Percentiles rank a stretch among this genome's conserved stretches.
phyloP scores from a whole-genome alignment of 768 basidiomycete genomes.

The Hirschioporus abietinus region DNA sequence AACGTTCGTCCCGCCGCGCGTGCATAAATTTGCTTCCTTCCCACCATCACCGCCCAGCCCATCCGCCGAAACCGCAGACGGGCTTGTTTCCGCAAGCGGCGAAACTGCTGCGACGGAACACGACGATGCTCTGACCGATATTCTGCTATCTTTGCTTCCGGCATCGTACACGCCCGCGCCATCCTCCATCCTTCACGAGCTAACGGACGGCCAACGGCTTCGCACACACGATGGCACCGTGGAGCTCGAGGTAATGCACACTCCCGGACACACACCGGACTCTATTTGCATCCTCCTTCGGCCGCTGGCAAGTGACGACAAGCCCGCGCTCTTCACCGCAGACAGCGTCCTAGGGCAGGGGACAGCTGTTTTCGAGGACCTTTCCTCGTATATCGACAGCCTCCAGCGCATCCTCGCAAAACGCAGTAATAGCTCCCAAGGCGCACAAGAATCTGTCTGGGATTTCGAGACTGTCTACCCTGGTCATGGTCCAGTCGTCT shows the following conservation, averaged over 20 bases:
- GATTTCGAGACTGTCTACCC: conserved; percentile 64
- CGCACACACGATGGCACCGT: conserved; percentile 23
- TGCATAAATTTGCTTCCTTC: conserved; percentile 67
- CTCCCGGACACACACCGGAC: conserved; percentile 89
- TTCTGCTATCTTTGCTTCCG: conserved; percentile 35
- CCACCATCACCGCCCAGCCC: background rate
- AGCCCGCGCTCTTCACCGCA: conserved; percentile 78
- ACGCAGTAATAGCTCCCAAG: conserved; percentile 7
- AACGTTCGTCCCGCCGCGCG: conserved; percentile 58
- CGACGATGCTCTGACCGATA: conserved; percentile 33
- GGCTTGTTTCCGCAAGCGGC: conserved; percentile 11
- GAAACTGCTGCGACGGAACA: conserved; percentile 13
- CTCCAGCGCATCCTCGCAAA: conserved; percentile 50
- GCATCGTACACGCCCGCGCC: conserved; percentile 43
- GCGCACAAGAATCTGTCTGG: conserved; percentile 27
- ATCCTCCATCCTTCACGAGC: conserved; percentile 49
- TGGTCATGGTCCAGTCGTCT: conserved; percentile 79
- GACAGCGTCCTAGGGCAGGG: conserved; percentile 91
- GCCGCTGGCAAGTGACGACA: conserved; percentile 19
- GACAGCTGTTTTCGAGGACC: conserved; percentile 84
- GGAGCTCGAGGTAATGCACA: conserved; percentile 63
- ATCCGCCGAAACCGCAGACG: background rate
- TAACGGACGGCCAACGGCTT: conserved; percentile 51
- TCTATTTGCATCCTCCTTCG: conserved; percentile 67
- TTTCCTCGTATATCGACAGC: conserved; percentile 61